Evolutionary conservation across 176 grass and related monocot genomes (phyloP).

Genomic region (Cocos nucifera): DNA sequence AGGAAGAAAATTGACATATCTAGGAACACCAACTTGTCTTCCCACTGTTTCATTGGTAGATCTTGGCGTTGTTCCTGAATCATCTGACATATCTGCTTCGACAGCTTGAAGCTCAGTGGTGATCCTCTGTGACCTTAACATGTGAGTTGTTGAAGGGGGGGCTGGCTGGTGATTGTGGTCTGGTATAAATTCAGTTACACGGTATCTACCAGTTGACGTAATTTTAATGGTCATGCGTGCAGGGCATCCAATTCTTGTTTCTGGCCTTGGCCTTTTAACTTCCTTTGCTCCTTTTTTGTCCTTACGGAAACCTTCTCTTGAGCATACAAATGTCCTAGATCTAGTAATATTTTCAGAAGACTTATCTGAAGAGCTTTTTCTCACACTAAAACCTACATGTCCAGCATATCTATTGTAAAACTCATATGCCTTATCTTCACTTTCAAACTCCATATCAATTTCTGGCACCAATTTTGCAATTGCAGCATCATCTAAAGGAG

Average conservation of each 20-base stretch:
- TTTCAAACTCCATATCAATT: constrained; percentile 73
- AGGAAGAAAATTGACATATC: constrained; percentile 41
- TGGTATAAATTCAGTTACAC: constrained; percentile 54
- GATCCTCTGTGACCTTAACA: constrained; percentile 82
- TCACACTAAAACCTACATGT: constrained; percentile 73
- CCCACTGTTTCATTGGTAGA: constrained; percentile 37
- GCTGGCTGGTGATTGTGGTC: constrained; percentile 90
- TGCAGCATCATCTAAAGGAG: constrained; percentile 36
- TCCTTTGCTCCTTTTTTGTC: constrained; percentile 91
- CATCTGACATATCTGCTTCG: constrained; percentile 70
- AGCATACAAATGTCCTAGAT: constrained; percentile 90
- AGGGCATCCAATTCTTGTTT: constrained; percentile 77
- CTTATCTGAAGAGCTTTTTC: constrained; percentile 90
- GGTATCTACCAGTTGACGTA: constrained; percentile 55
- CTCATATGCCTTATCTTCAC: constrained; percentile 78
- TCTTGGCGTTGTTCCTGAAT: constrained; percentile 44
- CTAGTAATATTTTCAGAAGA: constrained; percentile 72
- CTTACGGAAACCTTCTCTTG: constrained; percentile 86
- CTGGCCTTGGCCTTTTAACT: constrained; percentile 69
- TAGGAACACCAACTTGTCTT: constrained; percentile 52
- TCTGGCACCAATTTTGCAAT: constrained; percentile 49
- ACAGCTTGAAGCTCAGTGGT: constrained; percentile 60
- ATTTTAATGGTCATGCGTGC: constrained; percentile 88
- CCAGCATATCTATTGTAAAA: constrained; percentile 90
- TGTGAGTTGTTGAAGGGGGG: constrained; percentile 82